phyloP scores from a whole-genome alignment of 345 rosid genomes.

The Gossypium mustelinum region DNA sequence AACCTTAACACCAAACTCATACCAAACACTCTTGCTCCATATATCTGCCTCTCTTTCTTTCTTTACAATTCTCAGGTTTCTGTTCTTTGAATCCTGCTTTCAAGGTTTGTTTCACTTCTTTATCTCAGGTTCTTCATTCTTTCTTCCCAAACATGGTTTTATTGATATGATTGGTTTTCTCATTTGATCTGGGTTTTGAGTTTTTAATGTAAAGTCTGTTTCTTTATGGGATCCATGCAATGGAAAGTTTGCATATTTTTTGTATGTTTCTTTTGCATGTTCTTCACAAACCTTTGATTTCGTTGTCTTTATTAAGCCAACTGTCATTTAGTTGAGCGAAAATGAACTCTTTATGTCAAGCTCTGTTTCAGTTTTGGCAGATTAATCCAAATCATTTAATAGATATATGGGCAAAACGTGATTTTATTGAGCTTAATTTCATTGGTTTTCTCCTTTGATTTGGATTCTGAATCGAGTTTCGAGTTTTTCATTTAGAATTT shows the following conservation, averaged over 20 bases:
- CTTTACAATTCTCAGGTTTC: background rate
- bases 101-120: background rate
- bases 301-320: background rate
- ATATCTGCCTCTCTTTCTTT: background rate
- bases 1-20: background rate
- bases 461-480: background rate
- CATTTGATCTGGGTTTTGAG: background rate
- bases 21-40: background rate
- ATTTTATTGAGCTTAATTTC: background rate
- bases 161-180: background rate
- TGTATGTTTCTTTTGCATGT: background rate
- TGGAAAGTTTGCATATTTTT: background rate
- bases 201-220: background rate
- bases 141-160: background rate
- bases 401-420: background rate
- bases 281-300: background rate
- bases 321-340: background rate
- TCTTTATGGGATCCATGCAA: slow-evolving; percentile 6
- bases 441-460: background rate
- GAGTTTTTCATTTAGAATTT: background rate
- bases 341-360: background rate
- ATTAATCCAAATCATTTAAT: background rate
- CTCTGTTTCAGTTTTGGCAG: background rate
- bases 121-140: background rate
- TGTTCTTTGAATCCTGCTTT: background rate